Percentiles rank a stretch among this genome's conserved stretches.
These are phyloP conservation scores for Chlorella sp. DNA, from an alignment of 139 green algal species.

Conservation along the genomic window DNA sequence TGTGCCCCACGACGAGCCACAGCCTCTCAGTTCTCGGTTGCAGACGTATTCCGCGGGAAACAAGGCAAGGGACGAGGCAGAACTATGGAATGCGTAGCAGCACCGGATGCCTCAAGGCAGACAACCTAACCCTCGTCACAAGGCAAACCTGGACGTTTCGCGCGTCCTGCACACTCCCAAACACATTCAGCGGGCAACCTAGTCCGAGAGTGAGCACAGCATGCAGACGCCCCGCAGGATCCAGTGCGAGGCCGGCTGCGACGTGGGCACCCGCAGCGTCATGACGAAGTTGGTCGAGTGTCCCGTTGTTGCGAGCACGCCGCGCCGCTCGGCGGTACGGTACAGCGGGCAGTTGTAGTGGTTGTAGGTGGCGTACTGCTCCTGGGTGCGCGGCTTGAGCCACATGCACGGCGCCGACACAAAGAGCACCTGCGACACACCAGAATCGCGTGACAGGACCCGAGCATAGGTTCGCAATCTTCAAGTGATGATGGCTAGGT, in stretches of 20 bases:
- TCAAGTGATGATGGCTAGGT: neutral
- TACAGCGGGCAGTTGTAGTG: constrained; percentile 81
- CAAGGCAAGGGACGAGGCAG: neutral
- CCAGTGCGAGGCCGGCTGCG: neutral
- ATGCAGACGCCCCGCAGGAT: neutral
- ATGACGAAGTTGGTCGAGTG: constrained; percentile 85
- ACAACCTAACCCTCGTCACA: too few species aligned
- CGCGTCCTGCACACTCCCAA: neutral
- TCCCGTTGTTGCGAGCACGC: constrained; percentile 71
- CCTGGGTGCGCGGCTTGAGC: constrained; percentile 45
- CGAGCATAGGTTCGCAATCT: neutral
- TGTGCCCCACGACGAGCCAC: too few species aligned
- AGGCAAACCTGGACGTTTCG: too few species aligned
- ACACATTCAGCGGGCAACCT: neutral
- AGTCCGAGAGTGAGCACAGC: neutral
- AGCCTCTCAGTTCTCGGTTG: too few species aligned
- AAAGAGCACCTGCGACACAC: too few species aligned
- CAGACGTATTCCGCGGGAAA: too few species aligned
- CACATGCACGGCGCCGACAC: constrained; percentile 58
- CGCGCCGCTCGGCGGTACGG: constrained; percentile 62
- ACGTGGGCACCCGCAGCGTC: constrained; percentile 35
- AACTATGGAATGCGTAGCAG: neutral
- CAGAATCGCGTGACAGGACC: neutral
- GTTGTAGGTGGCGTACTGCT: constrained; percentile 29
- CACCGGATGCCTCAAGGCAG: too few species aligned